Base-by-base conservation (phyloP, 2,329 filamentous ascomycete genomes). In the Ceratocystis colombiana region DNA sequence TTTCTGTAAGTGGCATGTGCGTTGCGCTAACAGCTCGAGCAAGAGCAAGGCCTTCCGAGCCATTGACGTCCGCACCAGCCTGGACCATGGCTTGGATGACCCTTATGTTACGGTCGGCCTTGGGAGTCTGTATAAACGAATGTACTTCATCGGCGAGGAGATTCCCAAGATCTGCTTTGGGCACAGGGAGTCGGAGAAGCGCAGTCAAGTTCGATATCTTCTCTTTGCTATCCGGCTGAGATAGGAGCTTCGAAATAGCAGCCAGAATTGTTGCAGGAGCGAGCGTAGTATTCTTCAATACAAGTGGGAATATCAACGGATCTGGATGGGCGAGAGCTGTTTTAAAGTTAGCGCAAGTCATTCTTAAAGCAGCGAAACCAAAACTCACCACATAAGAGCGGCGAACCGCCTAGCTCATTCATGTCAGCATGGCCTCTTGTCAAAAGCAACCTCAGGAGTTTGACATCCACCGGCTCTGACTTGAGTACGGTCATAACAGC, bases 31-130 rank as follows among this genome's bases (percentile, higher is more conserved):
- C 77, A 3, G 82, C 81, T 64, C 75, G 75, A 64, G 80, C 79
- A 0, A 86, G 72, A 0, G 82, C 77, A 1, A 79, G 77, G 0
- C 78, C 81, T 30, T 82, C 79, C 66, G 78, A 76, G 1, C 77
- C 75, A 68, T 85, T 84, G n/a, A 83, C 74, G 61, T 84, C 79
- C 1, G 82, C 83, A 0, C 82, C 81, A 0, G 78, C 75, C 1
- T 76, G 74, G 1, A 86, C 71, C 0, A 85, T 75, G 0, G 76
- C 73, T 65, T 77, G 76, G 44, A 84, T 67, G 0, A 79, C 76
- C 1, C 77, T 74, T 4, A 81, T 72, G 1, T 76, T 76, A 3
- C 78, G 76, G 10, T 76, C 71, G 1, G 74, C 71, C 0, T 72
- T 71, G 0, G 73, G 74, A 2, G 74, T 73, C 65, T 77, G 73